phyloP scores from a whole-genome alignment of 768 basidiomycete species.

The Trametes maxima region DNA sequence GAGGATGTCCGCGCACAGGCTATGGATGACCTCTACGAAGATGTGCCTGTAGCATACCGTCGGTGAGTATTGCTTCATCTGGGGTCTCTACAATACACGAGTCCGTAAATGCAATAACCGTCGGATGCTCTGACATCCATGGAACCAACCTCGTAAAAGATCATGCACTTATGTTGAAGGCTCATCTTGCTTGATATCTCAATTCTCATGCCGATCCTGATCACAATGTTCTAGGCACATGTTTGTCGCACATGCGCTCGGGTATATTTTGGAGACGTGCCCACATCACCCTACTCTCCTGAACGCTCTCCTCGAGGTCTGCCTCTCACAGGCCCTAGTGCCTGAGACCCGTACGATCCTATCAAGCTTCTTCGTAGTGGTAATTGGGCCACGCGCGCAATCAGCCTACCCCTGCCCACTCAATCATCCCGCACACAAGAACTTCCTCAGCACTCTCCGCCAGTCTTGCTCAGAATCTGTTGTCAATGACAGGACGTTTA shows the following conservation, averaged over 20 bases:
- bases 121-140: too few species aligned
- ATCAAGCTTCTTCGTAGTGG: conserved; percentile 41
- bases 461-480: conserved; percentile 40
- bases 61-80: conserved; percentile 38
- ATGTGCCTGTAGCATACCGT: conserved; percentile 53
- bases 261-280: conserved; percentile 47
- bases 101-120: too few species aligned
- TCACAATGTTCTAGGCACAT: conserved; percentile 42
- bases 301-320: conserved; percentile 51
- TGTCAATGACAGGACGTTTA: conserved; percentile 36
- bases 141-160: too few species aligned
- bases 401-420: conserved; percentile 27
- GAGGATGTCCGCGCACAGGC: conserved; percentile 31
- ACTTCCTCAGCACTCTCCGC: conserved; percentile 49
- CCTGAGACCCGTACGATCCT: conserved; percentile 49
- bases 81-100: too few species aligned
- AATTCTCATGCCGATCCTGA: not conserved
- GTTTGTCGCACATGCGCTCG: conserved; percentile 55
- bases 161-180: too few species aligned
- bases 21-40: conserved; percentile 49
- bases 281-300: conserved; percentile 52
- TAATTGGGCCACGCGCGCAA: conserved; percentile 36
- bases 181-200: too few species aligned
- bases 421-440: conserved; percentile 47
- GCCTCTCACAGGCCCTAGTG: conserved; percentile 45